Percentiles rank a stretch among this genome's conserved stretches.
Conservation (phyloP, 352 stramenopile genomes). For the Phytophthora quininea region DNA sequence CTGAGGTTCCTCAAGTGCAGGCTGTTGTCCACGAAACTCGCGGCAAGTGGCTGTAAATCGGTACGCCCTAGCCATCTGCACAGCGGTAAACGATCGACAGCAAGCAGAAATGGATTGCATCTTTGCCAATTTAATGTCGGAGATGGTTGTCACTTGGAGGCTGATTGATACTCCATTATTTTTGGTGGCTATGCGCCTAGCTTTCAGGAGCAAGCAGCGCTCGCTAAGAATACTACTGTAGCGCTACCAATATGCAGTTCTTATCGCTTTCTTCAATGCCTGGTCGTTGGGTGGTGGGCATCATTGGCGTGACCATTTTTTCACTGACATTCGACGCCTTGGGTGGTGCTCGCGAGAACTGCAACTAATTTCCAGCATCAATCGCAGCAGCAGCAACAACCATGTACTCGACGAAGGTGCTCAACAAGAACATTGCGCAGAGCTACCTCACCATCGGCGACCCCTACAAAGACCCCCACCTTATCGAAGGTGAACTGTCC, state of each 20-base stretch:
- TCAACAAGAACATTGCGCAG: slow-evolving; percentile 84
- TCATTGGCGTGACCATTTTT: slow-evolving; percentile 1
- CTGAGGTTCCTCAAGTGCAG: slow-evolving; percentile 27
- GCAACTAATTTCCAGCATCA: slow-evolving; percentile 14
- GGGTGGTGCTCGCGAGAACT: neutral
- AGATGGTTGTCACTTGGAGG: no score
- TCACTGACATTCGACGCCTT: slow-evolving; percentile 3
- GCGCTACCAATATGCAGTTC: slow-evolving; percentile 7
- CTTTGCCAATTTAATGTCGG: no score
- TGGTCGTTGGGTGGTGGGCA: slow-evolving; percentile 12
- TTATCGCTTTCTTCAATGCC: slow-evolving; percentile 21
- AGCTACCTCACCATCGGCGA: slow-evolving; percentile 85
- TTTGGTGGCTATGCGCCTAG: no score
- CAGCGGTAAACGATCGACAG: neutral
- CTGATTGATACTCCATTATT: no score
- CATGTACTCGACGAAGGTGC: slow-evolving; percentile 82
- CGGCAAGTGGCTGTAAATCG: slow-evolving; percentile 34
- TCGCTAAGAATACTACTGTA: slow-evolving; percentile 21
- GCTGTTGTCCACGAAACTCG: slow-evolving; percentile 30
- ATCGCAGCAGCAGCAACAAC: slow-evolving; percentile 5
- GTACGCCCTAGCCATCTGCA: neutral
- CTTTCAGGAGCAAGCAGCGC: neutral
- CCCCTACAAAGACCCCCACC: slow-evolving; percentile 72
- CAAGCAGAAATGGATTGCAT: no score
- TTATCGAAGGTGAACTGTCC: slow-evolving; percentile 56